Conservation (phyloP, 768 basidiomycete genomes). For the Panaeolus papilionaceus region DNA sequence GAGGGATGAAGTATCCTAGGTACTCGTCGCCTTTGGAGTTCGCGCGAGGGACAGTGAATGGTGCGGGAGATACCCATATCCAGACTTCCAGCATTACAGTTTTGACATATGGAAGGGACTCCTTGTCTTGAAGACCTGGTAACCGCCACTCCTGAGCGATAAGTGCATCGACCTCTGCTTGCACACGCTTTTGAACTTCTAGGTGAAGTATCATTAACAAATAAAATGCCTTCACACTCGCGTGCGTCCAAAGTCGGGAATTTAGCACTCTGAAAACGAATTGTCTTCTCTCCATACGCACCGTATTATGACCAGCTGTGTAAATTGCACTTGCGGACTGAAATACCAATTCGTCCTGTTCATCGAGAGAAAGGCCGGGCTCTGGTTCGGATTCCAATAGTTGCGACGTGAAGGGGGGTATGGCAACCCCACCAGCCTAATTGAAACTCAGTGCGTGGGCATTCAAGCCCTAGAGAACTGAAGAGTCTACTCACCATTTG, state of each 20-base stretch:
- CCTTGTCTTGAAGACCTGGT: no score
- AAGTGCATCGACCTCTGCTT: constrained; percentile 16
- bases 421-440: background rate
- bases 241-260: constrained; percentile 26
- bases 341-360: constrained; percentile 17
- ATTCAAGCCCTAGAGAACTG: no score
- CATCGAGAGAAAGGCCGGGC: constrained; percentile 16
- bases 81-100: no score
- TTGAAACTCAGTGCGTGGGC: no score
- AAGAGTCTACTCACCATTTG: background rate
- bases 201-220: constrained; percentile 44
- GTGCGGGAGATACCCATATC: no score
- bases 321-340: background rate
- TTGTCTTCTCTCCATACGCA: background rate
- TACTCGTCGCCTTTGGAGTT: no score
- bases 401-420: background rate
- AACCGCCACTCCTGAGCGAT: background rate
- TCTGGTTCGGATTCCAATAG: background rate
- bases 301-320: background rate
- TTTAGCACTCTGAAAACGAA: no score
- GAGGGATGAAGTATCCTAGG: no score
- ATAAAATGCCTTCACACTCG: constrained; percentile 18
- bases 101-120: no score
- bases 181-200: constrained; percentile 44
- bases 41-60: no score